Evolutionary conservation across 179 eudicot genomes (phyloP).

Genomic region (Silene coronaria): DNA sequence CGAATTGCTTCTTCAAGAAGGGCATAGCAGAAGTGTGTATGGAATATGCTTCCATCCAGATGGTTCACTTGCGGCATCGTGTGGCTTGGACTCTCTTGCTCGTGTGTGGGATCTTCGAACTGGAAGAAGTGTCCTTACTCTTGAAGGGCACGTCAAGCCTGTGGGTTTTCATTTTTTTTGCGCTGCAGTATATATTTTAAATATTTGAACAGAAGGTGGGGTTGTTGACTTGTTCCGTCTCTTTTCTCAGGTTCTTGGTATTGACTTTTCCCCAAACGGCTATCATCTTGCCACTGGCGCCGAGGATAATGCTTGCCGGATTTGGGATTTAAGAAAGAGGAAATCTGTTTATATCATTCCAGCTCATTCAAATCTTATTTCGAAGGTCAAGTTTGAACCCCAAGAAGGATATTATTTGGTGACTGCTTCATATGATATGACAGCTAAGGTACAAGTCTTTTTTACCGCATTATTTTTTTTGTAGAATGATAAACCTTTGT

Average conservation of each 20-base stretch:
- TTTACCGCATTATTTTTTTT: background rate
- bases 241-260: slow-evolving; percentile 55
- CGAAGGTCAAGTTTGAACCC: slow-evolving; percentile 92
- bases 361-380: slow-evolving; percentile 80
- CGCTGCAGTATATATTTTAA: background rate
- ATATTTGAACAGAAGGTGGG: background rate
- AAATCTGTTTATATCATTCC: slow-evolving; percentile 75
- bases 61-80: slow-evolving; percentile 85
- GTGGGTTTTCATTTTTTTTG: slow-evolving; percentile 35
- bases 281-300: slow-evolving; percentile 88
- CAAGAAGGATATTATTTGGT: slow-evolving; percentile 89
- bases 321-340: slow-evolving; percentile 91
- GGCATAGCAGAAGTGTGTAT: slow-evolving; percentile 92
- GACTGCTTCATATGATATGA: slow-evolving; percentile 83
- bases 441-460: slow-evolving; percentile 62
- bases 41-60: slow-evolving; percentile 73
- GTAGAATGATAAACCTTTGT: background rate
- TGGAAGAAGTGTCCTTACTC: slow-evolving; percentile 85
- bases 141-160: slow-evolving; percentile 91
- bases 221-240: slow-evolving; percentile 15
- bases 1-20: slow-evolving; percentile 95
- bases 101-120: slow-evolving; percentile 95
- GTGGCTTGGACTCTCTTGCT: slow-evolving; percentile 86
- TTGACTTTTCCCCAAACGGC: slow-evolving; percentile 88
- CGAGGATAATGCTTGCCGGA: slow-evolving; percentile 85